Percentiles rank a stretch among this genome's conserved stretches.
Conservation (phyloP, 164 flowering plant genomes). For the Litsea cubeba region DNA sequence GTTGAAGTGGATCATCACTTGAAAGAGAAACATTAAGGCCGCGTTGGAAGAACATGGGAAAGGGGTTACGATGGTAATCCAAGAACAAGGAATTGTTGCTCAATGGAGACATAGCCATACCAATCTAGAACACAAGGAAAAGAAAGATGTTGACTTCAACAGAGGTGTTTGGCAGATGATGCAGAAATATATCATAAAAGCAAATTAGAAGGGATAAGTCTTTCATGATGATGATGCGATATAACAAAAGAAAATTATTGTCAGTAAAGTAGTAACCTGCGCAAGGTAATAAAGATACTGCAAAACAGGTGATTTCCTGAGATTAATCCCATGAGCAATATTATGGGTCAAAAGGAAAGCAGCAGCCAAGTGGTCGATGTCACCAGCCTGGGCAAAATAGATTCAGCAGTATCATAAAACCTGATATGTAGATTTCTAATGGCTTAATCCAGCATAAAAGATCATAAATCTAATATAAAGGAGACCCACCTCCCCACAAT, state of each 20-base stretch:
- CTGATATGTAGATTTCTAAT: background rate
- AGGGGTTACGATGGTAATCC: conserved; percentile 89
- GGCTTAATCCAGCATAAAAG: background rate
- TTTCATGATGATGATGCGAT: background rate
- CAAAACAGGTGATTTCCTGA: conserved; percentile 94
- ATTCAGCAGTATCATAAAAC: background rate
- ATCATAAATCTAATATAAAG: background rate
- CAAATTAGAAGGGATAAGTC: too few relatives aligned
- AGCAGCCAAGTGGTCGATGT: conserved; percentile 96
- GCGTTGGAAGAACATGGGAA: conserved; percentile 74
- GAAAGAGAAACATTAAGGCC: conserved; percentile 98
- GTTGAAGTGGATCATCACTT: conserved; percentile 95
- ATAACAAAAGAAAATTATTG: background rate
- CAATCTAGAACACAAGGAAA: conserved; percentile 51
- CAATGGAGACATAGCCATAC: conserved; percentile 95
- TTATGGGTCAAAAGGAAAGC: conserved; percentile 80
- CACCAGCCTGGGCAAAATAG: conserved; percentile 71
- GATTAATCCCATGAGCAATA: conserved; percentile 93
- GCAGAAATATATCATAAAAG: background rate
- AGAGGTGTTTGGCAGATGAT: background rate
- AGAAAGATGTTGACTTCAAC: background rate
- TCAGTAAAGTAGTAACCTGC: conserved; percentile 44
- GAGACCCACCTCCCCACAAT: conserved; percentile 79
- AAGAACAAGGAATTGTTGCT: conserved; percentile 94
- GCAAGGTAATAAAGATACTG: conserved; percentile 91